Base-by-base conservation (phyloP, 1,284 basidiomycete genomes). In the Cutaneotrichosporon sp. region DNA sequence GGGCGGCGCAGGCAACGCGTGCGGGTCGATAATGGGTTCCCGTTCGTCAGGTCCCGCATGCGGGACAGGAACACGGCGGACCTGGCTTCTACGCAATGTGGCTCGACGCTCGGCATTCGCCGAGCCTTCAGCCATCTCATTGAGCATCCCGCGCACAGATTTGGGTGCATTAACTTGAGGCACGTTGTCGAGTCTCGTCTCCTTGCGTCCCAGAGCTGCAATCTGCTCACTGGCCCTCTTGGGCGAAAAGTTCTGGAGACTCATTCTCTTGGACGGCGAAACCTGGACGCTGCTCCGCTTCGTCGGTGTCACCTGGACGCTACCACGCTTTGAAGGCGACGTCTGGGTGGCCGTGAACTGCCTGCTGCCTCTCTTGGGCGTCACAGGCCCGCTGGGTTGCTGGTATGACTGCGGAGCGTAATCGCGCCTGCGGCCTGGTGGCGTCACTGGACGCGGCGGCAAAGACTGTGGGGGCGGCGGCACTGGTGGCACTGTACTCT, bases 81-180 rank as follows among this genome's bases (percentile, higher is more conserved):
- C 38, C 22, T 37, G 35, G 21, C 51, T 52, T 22, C 44, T 49
- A 26, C 55, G 51, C 30, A 34, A 7, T 7, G 50, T 46, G 3
- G 48, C 35, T 4, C 52, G 52, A 23, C 51, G 53, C 10, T 52
- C 39, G 2, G 53, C 36, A 12, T 26, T 34, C 10, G 39, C 35
- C 14, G 51, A 51, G 22, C 41, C 44, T 18, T 42, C 33, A 8
- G 38, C 46, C 51, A 59, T 53, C 38, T 59, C 57, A 23, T 51
- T 48, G n/a, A 59, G 51, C 9, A 59, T 49, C 15, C 36, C 44
- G 5, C 46, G 51, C 15, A 55, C 57, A 4, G 40, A 35, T 10
- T 43, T 26, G 1, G 57, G 57, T 1, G 57, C 26, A 5, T 35
- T 38, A 8, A 55, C 54, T 12, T 46, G 40, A 0, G 51, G 48